Conservation (phyloP, 2,329 filamentous ascomycete genomes). For the Tolypocladium inflatum region DNA sequence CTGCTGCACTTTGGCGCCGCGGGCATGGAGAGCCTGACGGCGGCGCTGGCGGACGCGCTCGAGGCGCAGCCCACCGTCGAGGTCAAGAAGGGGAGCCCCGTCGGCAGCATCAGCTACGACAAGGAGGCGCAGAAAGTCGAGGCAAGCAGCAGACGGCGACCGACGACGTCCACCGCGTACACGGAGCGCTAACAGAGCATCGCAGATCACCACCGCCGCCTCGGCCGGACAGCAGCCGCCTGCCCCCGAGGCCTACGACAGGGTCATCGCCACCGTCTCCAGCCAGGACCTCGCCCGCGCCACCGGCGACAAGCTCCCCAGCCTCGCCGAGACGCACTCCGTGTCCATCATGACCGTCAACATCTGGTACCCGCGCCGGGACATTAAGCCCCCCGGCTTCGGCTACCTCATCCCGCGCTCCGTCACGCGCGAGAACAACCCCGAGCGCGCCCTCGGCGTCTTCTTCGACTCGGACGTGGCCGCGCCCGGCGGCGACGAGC, state of each 20-base stretch:
- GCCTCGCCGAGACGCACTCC: constrained; percentile 46
- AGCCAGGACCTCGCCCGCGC: constrained; percentile 33
- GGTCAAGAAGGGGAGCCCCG: constrained; percentile 38
- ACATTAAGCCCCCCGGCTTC: constrained; percentile 63
- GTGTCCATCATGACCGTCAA: constrained; percentile 90
- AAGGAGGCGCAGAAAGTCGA: constrained; percentile 25
- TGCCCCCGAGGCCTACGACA: constrained; percentile 29
- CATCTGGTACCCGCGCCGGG: constrained; percentile 63
- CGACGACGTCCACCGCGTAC: background rate
- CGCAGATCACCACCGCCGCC: background rate
- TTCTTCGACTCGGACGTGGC: constrained; percentile 72
- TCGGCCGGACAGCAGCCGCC: background rate
- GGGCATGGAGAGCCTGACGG: constrained; percentile 55
- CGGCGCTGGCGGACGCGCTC: constrained; percentile 43
- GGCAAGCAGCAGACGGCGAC: constrained; percentile 20
- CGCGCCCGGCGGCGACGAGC: constrained; percentile 34
- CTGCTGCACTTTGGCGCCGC: constrained; percentile 28
- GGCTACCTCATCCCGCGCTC: constrained; percentile 84
- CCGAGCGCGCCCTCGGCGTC: constrained; percentile 77
- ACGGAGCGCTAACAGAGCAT: background rate
- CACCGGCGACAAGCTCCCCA: constrained; percentile 29
- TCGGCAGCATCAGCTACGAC: constrained; percentile 37
- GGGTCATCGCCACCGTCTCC: constrained; percentile 57
- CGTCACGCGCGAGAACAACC: constrained; percentile 61
- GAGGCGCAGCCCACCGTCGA: constrained; percentile 46